Conservation (phyloP, 805 yeast genomes). For the Suhomyces pyralidae region DNA sequence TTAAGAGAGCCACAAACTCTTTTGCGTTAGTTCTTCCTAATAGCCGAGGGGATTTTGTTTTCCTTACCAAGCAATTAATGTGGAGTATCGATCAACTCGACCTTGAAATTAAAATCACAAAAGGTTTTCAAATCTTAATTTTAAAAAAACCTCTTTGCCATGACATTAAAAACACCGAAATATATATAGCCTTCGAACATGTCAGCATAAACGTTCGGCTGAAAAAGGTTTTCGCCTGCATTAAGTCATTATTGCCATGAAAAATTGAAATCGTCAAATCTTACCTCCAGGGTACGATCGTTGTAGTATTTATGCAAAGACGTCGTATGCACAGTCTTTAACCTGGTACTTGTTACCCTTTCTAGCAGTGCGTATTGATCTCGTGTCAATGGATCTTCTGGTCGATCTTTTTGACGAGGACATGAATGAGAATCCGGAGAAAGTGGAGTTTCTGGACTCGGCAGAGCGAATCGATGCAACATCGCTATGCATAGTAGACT, state of each 20-base stretch:
- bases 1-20: constrained; percentile 9
- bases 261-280: neutral
- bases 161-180: neutral
- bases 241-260: neutral
- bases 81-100: neutral
- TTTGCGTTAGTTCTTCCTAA: neutral
- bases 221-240: neutral
- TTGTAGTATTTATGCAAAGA: constrained; percentile 2
- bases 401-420: neutral
- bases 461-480: constrained; percentile 16
- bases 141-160: neutral
- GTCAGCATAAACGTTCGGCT: neutral
- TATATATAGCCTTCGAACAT: neutral
- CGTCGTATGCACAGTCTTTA: constrained; percentile 21
- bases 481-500: constrained; percentile 9
- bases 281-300: constrained; percentile 1
- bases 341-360: constrained; percentile 26
- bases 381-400: constrained; percentile 2
- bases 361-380: constrained; percentile 6
- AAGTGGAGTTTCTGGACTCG: constrained; percentile 14
- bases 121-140: neutral
- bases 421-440: constrained; percentile 26
- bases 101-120: neutral
- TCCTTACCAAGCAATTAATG: neutral
- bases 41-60: neutral